Evolutionary conservation across 345 rosid species (phyloP).

Genomic region (Salix udensis): DNA sequence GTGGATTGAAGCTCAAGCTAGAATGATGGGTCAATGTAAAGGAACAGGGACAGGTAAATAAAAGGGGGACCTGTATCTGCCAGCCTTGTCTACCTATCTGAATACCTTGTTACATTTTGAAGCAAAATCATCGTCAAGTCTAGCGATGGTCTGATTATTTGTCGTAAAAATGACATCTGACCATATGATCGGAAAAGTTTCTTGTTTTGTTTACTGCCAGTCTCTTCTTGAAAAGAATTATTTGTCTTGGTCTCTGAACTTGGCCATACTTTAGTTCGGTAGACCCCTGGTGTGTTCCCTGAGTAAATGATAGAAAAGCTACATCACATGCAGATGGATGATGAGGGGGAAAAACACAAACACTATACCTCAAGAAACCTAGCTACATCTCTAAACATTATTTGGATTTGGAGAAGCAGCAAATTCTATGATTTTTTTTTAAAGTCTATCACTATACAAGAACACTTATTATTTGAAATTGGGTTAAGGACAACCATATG

Average conservation of each 20-base stretch:
- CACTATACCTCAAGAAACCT: too few relatives aligned
- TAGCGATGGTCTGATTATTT: not conserved
- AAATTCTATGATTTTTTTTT: too few relatives aligned
- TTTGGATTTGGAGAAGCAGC: not conserved
- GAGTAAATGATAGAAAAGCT: not conserved
- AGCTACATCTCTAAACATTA: not conserved
- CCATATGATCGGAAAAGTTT: slow-evolving; percentile 4
- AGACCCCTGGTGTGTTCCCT: not conserved
- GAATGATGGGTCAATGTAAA: slow-evolving; percentile 13
- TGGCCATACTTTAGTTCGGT: not conserved
- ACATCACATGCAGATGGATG: not conserved
- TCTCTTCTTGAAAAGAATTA: not conserved
- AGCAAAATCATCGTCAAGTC: slow-evolving; percentile 13
- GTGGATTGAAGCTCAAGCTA: slow-evolving; percentile 24
- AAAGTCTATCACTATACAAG: too few relatives aligned
- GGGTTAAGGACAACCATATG: too few relatives aligned
- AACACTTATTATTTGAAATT: too few relatives aligned
- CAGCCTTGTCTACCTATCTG: not conserved
- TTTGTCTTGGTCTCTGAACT: not conserved
- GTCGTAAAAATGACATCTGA: slow-evolving; percentile 4
- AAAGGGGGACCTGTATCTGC: slow-evolving; percentile 5
- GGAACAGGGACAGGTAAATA: not conserved
- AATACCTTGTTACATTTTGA: not conserved
- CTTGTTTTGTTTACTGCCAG: not conserved
- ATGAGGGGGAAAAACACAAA: not conserved